Base-by-base conservation (phyloP, 2,329 filamentous ascomycete genomes). In the Scedosporium aurantiacum region DNA sequence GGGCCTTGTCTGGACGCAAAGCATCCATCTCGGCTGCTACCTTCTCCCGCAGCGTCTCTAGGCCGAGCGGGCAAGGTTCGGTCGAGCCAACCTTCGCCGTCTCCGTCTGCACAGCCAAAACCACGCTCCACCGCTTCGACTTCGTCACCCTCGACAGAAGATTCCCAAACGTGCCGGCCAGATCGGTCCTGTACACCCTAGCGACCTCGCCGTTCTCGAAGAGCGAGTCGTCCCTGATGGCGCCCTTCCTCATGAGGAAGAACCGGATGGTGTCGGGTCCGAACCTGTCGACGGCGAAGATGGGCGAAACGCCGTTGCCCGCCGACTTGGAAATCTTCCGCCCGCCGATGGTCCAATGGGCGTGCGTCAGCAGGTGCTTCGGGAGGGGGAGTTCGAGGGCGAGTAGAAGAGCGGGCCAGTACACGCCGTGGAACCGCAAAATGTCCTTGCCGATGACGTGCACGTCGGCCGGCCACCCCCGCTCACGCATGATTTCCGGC, bases 381-480 rank as follows among this genome's bases (percentile, higher is more conserved):
- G 94, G 91, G 0, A 89, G 77, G 1, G 90, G 88, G 4, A 97
- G 79, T 59, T 87, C 86, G 14, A 97, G 78, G 1, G 94, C 93
- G 81, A 99, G 88, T 16, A 99, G 84, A 67, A 99, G 88, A 3
- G 94, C 94, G 0, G 94, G 94, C 94, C 95, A 99, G 78, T 99
- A 99, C 57, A 99, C 87, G 73, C 90, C 93, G 72, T 99, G 95
- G 73, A 99, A 99, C 18, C 91, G 88, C 62, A 96, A 79, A 66
- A 99, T 99, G 72, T 99, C 94, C 74, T 99, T 99, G 57, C 94
- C 94, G 61, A 99, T 87, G 27, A 99, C 85, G 55, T 99, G 94
- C 18, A 94, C 81, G 71, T 99, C 87, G 7, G 91, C 90, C 4
- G 94, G 94, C 93, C 94, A 99, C 25, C 89, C 85, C 58, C 82